Conservation (phyloP, 805 yeast genomes). For the Suhomyces prunicola region DNA sequence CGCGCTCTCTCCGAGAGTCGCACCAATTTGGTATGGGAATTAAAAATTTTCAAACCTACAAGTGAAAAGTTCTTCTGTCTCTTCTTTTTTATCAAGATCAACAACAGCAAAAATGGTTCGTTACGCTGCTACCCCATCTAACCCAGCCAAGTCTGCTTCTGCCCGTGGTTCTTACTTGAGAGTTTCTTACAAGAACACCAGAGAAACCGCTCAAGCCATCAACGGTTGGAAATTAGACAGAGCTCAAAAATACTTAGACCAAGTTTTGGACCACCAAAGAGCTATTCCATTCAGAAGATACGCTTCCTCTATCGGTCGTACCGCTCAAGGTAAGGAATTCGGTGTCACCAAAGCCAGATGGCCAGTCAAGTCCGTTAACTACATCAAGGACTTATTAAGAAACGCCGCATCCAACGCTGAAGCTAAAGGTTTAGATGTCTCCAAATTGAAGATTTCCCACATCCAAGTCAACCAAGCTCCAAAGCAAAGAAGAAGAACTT, state of each 20-base stretch:
- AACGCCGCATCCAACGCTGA: conserved; percentile 99
- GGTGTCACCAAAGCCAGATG: conserved; percentile 99
- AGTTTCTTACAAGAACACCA: conserved; percentile 99
- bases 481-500: conserved; percentile 99
- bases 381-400: conserved; percentile 88
- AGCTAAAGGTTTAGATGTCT: conserved; percentile 94
- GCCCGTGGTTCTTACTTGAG: conserved; percentile 99
- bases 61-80: conserved; percentile 4
- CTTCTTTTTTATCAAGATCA: conserved; percentile 4
- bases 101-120: conserved; percentile 73
- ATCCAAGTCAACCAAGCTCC: conserved; percentile 99
- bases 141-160: conserved; percentile 99
- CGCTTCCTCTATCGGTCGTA: conserved; percentile 95
- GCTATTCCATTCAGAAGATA: conserved; percentile 99
- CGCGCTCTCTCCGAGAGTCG: conserved; percentile 3
- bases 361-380: conserved; percentile 98
- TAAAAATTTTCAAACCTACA: conserved; percentile 10
- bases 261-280: conserved; percentile 97
- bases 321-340: conserved; percentile 99
- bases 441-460: conserved; percentile 93
- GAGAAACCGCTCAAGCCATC: conserved; percentile 98
- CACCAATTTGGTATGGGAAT: conserved; percentile 5
- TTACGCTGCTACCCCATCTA: conserved; percentile 98
- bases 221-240: conserved; percentile 96
- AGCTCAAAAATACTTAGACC: conserved; percentile 94